phyloP scores from a whole-genome alignment of 1,284 basidiomycete species.

The Peniophora sp. region DNA sequence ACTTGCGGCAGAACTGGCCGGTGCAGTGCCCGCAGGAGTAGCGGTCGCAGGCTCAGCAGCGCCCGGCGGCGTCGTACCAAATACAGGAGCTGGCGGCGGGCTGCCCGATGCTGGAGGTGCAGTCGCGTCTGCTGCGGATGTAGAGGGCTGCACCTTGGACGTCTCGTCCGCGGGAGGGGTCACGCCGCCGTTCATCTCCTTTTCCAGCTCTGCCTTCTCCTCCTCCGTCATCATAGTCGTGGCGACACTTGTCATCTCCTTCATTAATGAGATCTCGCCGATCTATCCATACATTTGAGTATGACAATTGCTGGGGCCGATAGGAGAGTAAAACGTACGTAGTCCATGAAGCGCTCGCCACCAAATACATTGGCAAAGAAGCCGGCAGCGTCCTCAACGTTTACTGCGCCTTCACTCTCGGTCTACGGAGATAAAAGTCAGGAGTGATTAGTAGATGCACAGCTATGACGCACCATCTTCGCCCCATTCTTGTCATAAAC shows the following conservation, averaged over 20 bases:
- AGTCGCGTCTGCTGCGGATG: constrained; percentile 1
- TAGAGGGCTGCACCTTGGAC: constrained; percentile 5
- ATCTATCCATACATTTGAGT: constrained; percentile 42
- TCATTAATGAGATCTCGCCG: constrained; percentile 89
- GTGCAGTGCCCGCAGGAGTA: constrained; percentile 3
- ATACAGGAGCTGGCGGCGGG: constrained; percentile 7
- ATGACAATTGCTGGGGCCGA: not conserved
- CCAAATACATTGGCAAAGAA: constrained; percentile 93
- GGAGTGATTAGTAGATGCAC: not conserved
- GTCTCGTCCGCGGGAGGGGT: constrained; percentile 15
- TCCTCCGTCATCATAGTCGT: constrained; percentile 55
- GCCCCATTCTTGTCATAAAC: constrained; percentile 97
- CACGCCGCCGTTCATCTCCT: constrained; percentile 46
- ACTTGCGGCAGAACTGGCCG: constrained; percentile 4
- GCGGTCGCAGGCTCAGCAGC: constrained; percentile 10
- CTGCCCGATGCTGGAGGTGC: constrained; percentile 12
- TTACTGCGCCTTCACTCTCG: constrained; percentile 62
- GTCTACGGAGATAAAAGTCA: constrained; percentile 28
- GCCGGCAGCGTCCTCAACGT: constrained; percentile 80
- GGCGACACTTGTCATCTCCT: constrained; percentile 80
- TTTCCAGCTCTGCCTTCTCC: constrained; percentile 84
- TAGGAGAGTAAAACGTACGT: constrained; percentile 45
- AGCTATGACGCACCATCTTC: constrained; percentile 52
- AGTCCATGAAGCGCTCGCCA: constrained; percentile 80
- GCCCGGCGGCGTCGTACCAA: constrained; percentile 9